Base-by-base conservation (phyloP, 306 rosid species). In the Lathyrus oleraceus region DNA sequence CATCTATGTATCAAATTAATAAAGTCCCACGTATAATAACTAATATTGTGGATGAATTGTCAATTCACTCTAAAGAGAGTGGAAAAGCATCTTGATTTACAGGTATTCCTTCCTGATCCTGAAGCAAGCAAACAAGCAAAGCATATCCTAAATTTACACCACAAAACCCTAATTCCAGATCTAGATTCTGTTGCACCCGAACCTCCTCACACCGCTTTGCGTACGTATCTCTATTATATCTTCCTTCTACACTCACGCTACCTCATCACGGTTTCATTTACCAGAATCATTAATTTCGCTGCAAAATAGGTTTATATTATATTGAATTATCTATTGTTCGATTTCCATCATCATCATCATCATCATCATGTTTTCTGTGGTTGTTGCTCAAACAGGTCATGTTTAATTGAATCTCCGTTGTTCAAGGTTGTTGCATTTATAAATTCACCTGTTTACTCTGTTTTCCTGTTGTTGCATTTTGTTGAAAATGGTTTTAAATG, bases 161-260 rank as follows among this genome's bases (percentile, higher is more conserved):
- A 20, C 53, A 53, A 67, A 75, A 67, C 58, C 73, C 72, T 61
- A 49, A 61, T 56, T 69, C 4, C 68, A 58, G 67, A 59, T 77
- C 74, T 58, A 17, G 14, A 40, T 10, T 19, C 35, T 25, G 28
- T 25, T 25, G 28, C 35, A 30, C 35, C 35, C 35, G 5, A 30
- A 30, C 35, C 35, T 30, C 35, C 35, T 35, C 39, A 35, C 39
- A 35, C 39, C 39, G 10, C 0, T 35, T 35, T 35, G 39, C 39
- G 39, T 35, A 65, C 8, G 32, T 51, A 51, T 51, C 13, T 51
- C 28, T 3, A 51, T 51, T 17, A 32, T 10, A 10, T 17, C 21
- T 51, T 19, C 57, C 27, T 51, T 19, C 12, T 17, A 51, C 19
- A 49, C 56, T 16, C 57, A 17, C 36, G 36, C 36, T 6, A 32